Base-by-base conservation (phyloP, 495 filamentous ascomycete genomes). In the Pyronema omphalodes region DNA sequence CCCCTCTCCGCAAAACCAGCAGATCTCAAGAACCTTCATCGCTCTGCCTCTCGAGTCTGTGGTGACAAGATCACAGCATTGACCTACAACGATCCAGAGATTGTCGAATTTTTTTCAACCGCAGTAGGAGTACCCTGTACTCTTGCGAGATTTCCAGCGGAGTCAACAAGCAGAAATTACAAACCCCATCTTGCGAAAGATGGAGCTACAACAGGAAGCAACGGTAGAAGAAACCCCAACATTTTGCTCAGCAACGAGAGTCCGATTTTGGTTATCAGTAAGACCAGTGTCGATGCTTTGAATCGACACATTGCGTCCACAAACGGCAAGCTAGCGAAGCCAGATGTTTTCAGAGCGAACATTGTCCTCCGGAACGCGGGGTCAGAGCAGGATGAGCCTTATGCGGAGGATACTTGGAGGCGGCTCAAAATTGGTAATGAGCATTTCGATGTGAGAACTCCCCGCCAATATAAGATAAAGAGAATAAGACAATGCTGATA, bases 171-270 rank as follows among this genome's bases (percentile, higher is more conserved):
- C 57, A 71, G 86, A 48, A 76, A 78, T 60, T 73, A 80, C 37
- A 82, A 83, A 60, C 73, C 79, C 1, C 76, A 80, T 59, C 66
- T 84, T 11, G 12, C 18, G 18, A 51, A 11, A 5, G 35, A 18
- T 12, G 14, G 36, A 62, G 18, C 37, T 44, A 47, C 17, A 41
- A n/a, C 33, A 55, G 44, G 39, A 15, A 12, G 34, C n/a, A 51
- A 37, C 55, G 1, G 61, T 60, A 15, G 36, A 19, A 18, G 41
- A 9, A 11, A 14, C n/a, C 51, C 54, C n/a, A 79, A 79, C 2
- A 86, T 94, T 44, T 69, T 87, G 1, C 68, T 98, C 3, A 83
- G 87, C 11, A 98, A 98, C 61, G 91, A 98, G 64, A 87, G 82
- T 45, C 89, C 91, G 0, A 91, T 98, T 49, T 75, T 98, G 0